These are phyloP conservation scores for Tolypocladium album DNA, from an alignment of 2,329 filamentous ascomycete species.

Conservation along the genomic window DNA sequence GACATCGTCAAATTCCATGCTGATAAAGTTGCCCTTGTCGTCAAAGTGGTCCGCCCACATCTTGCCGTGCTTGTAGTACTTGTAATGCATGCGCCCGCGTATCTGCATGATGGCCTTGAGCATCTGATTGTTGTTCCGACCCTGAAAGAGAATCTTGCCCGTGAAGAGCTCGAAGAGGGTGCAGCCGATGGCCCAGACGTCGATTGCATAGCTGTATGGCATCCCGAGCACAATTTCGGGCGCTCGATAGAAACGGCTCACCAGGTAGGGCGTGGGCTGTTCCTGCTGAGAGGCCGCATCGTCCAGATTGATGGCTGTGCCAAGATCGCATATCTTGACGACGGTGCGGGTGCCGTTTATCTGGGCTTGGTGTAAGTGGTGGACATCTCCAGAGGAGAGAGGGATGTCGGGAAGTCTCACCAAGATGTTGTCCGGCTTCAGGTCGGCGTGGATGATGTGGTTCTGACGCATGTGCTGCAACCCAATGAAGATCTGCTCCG, in stretches of 20 bases:
- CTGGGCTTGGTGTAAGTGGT: constrained; percentile 17
- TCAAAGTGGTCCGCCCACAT: constrained; percentile 74
- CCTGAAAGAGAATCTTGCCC: constrained; percentile 92
- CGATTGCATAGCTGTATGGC: constrained; percentile 85
- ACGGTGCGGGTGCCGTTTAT: constrained; percentile 73
- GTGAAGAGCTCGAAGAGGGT: constrained; percentile 96
- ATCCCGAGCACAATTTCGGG: constrained; percentile 97
- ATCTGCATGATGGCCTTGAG: constrained; percentile 93
- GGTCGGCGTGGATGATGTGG: constrained; percentile 87
- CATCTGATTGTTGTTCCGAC: constrained; percentile 97
- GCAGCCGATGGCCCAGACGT: constrained; percentile 97
- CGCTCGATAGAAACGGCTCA: constrained; percentile 94
- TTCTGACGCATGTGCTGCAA: constrained; percentile 81
- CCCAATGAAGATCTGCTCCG: constrained; percentile 88
- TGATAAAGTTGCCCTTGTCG: constrained; percentile 72
- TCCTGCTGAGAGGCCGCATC: constrained; percentile 63
- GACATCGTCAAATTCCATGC: constrained; percentile 76
- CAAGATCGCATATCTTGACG: constrained; percentile 92
- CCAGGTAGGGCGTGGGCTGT: constrained; percentile 87
- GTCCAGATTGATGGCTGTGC: constrained; percentile 84
- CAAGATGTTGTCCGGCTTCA: constrained; percentile 96
- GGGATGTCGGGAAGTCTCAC: constrained; percentile 30
- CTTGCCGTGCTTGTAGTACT: constrained; percentile 75
- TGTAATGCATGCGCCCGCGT: constrained; percentile 81
- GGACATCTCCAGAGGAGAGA: not conserved